phyloP scores from a whole-genome alignment of 2,329 filamentous ascomycete species.

The Cladophialophora bantiana region DNA sequence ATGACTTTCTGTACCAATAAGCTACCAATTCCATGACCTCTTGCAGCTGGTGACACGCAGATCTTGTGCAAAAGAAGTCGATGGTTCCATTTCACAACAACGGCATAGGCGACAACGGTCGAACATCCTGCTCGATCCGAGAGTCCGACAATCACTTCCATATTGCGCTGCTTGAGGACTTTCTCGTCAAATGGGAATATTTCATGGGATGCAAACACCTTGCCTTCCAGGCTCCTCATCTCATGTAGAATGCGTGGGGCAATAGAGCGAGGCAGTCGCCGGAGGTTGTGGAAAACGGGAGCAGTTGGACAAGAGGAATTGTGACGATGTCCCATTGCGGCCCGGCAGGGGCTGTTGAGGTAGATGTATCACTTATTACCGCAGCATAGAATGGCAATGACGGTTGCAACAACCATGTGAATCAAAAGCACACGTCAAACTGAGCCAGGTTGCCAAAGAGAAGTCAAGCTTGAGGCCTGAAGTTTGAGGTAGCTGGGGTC shows the following conservation, averaged over 20 bases:
- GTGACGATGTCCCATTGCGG: background rate
- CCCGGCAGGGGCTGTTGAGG: background rate
- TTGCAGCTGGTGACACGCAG: conserved; percentile 56
- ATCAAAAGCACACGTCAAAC: background rate
- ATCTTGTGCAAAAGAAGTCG: conserved; percentile 60
- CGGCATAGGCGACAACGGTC: conserved; percentile 53
- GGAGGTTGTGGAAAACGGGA: conserved; percentile 21
- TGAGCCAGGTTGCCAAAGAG: background rate
- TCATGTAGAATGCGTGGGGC: conserved; percentile 28
- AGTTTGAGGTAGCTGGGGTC: background rate
- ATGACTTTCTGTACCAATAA: conserved; percentile 55
- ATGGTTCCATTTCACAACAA: conserved; percentile 55
- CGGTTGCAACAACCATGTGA: background rate
- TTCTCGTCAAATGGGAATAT: conserved; percentile 55
- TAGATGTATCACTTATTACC: background rate
- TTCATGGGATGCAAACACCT: conserved; percentile 60
- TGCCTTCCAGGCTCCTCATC: conserved; percentile 50
- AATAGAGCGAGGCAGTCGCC: conserved; percentile 22
- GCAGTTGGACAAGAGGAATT: background rate
- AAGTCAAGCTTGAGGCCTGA: background rate
- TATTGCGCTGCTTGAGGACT: conserved; percentile 34
- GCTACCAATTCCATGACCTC: conserved; percentile 56
- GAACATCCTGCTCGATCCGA: background rate
- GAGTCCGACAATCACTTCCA: conserved; percentile 32
- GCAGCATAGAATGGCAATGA: background rate